Evolutionary conservation across 352 stramenopile species (phyloP).

Genomic region (Chrysophaeum taylorii): DNA sequence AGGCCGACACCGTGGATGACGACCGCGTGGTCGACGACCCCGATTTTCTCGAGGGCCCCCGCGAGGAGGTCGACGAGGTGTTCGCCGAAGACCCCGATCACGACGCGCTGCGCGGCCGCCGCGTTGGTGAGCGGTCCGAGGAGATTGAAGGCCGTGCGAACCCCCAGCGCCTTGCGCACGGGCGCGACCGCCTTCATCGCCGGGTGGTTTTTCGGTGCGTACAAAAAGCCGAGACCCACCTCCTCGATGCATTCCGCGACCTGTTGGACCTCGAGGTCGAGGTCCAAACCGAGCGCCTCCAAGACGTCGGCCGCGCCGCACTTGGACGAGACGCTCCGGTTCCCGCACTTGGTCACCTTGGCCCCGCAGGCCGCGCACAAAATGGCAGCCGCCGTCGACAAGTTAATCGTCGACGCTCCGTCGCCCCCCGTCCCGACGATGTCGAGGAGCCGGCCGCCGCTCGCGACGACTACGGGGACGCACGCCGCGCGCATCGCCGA

Average conservation of each 20-base stretch:
- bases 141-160: slow-evolving; percentile 96
- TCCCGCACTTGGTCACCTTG: slow-evolving; percentile 84
- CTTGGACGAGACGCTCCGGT: slow-evolving; percentile 82
- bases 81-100: slow-evolving; percentile 97
- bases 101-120: slow-evolving; percentile 76
- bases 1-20: slow-evolving; percentile 94
- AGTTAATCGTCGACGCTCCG: slow-evolving; percentile 94
- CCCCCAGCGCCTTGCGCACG: slow-evolving; percentile 84
- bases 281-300: slow-evolving; percentile 85
- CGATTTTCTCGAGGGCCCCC: slow-evolving; percentile 56
- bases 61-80: slow-evolving; percentile 66
- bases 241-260: slow-evolving; percentile 81
- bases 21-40: slow-evolving; percentile 89
- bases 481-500: slow-evolving; percentile 85
- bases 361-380: slow-evolving; percentile 81
- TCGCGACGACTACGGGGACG: slow-evolving; percentile 59
- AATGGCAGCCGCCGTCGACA: slow-evolving; percentile 86
- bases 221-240: slow-evolving; percentile 92
- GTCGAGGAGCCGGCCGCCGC: slow-evolving; percentile 74
- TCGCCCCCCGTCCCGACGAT: slow-evolving; percentile 98
- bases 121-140: slow-evolving; percentile 94
- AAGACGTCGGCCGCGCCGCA: slow-evolving; percentile 93
- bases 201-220: slow-evolving; percentile 88
- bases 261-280: slow-evolving; percentile 72
- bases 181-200: slow-evolving; percentile 86